Evolutionary conservation across 805 yeast species (phyloP), one percentile per base, ranked within the genome.

Genomic region (Blastobotrys robertii): DNA sequence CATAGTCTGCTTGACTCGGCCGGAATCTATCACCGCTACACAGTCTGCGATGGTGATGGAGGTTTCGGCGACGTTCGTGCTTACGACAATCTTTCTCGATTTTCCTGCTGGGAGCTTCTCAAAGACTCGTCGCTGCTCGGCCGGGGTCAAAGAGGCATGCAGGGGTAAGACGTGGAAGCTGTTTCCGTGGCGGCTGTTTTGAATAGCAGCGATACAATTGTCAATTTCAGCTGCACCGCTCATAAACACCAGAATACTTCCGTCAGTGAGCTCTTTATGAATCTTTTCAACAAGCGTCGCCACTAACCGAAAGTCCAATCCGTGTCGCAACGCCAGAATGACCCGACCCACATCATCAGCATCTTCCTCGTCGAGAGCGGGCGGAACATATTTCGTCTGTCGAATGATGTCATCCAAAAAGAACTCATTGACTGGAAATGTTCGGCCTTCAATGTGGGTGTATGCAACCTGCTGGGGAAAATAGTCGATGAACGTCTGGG

Each of bases 41-140:
- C 90, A 84, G 62, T 90, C 98, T 11, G 95, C 85, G 43, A 90
- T 90, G 1, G 98, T 90, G 50, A 90, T 87, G 11, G 98, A 90
- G 0, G 98, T 90, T 63, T 90, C 98, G 0, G 98, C 98, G 46
- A 90, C 84, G 57, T 90, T 88, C 0, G 98, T 90, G 1, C 95
- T 76, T 0, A 83, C 90, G 9, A 90, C 87, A 32, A 90, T 73
- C 52, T 90, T 90, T 49, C 96, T 69, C 6, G 25, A 19, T 34
- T 54, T 51, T 10, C 79, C 80, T 0, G 46, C 50, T 0, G 77
- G 73, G 2, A 84, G 75, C 2, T 53, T 51, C 34, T 62, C 66
- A 58, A 90, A 90, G 1, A 88, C 94, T 30, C 70, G 68, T 38
- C 79, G 77, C 55, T 90, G 98, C 30, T 88, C 96, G 10, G 70